Evolutionary conservation across 345 rosid species (phyloP), one percentile per base, ranked within the genome.

Genomic region (Gossypium anomalum): DNA sequence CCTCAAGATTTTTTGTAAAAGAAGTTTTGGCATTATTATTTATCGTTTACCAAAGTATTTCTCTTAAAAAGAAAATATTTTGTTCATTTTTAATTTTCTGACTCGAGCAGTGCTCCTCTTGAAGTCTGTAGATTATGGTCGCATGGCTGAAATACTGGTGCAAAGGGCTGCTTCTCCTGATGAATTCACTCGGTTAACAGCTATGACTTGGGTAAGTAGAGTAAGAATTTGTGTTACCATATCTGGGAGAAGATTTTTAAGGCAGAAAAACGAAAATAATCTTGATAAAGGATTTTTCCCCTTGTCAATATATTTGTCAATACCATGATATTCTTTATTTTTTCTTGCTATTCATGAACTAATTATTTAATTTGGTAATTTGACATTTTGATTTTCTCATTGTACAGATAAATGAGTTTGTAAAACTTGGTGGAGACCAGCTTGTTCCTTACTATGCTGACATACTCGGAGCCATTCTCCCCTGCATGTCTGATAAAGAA

Each of bases 61-160:
- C 63, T 62, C 69, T 71, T 75, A 64, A 72, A 78, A 83, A 64
- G 51, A 74, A 77, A 78, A 76, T 75, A 57, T 80, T 72, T 82
- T 83, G 81, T 87, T 87, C 85, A 85, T 85, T 73, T 80, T 76
- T 79, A 83, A 88, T 88, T 89, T 87, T 85, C 94, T 94, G 90
- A 92, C 93, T 89, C 85, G 77, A 86, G 84, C 92, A 86, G 93
- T 95, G 86, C 86, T 88, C 81, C 90, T 93, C 85, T 90, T 91
- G 89, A 92, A 96, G 99, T 96, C 99, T 93, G 99, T 93, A 93
- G 99, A 96, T 92, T 96, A 96, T 89, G 97, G 98, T 83, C 98
- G 99, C 76, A 96, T 96, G 99, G 98, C 99, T 78, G 97, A 96
- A 83, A 96, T 96, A 81, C 83, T 96, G 85, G 98, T 96, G 82